phyloP scores from a whole-genome alignment of 106 monocot species.

The Agapanthus africanus region DNA sequence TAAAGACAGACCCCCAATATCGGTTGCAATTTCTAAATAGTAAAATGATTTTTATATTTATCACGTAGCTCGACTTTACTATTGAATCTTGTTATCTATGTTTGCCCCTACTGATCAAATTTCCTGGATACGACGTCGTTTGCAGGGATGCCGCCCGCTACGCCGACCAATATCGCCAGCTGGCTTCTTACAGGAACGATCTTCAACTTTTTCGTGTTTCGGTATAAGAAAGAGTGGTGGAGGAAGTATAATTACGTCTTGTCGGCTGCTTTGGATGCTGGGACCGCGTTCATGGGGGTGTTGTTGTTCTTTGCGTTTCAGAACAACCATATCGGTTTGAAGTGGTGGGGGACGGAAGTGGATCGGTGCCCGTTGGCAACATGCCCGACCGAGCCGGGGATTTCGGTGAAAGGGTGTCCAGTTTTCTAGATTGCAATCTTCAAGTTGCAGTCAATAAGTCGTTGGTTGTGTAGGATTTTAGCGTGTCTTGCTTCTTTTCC shows the following conservation, averaged over 20 bases:
- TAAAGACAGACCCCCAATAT: no score
- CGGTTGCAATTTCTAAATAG: no score
- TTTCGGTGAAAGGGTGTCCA: constrained; percentile 64
- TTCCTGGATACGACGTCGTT: no score
- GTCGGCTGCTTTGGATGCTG: constrained; percentile 80
- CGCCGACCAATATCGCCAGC: constrained; percentile 86
- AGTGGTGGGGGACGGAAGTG: constrained; percentile 80
- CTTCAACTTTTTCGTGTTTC: constrained; percentile 86
- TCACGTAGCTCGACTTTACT: no score
- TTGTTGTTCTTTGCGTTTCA: constrained; percentile 77
- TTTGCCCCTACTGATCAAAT: no score
- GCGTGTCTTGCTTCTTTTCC: no score
- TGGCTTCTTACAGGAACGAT: constrained; percentile 79
- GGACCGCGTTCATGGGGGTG: constrained; percentile 92
- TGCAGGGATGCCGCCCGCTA: constrained; percentile 96
- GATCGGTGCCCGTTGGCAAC: constrained; percentile 80
- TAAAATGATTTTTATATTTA: no score
- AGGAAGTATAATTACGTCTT: constrained; percentile 86
- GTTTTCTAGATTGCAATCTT: constrained; percentile 37
- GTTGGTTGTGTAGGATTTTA: no score
- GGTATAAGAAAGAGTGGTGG: constrained; percentile 80
- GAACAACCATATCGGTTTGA: constrained; percentile 35
- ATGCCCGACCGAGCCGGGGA: constrained; percentile 74
- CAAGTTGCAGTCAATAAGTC: background rate
- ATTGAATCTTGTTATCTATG: no score